These are phyloP conservation scores for Oropetium thomaeum DNA, from an alignment of 176 grass and related monocot species.

Conservation along the genomic window DNA sequence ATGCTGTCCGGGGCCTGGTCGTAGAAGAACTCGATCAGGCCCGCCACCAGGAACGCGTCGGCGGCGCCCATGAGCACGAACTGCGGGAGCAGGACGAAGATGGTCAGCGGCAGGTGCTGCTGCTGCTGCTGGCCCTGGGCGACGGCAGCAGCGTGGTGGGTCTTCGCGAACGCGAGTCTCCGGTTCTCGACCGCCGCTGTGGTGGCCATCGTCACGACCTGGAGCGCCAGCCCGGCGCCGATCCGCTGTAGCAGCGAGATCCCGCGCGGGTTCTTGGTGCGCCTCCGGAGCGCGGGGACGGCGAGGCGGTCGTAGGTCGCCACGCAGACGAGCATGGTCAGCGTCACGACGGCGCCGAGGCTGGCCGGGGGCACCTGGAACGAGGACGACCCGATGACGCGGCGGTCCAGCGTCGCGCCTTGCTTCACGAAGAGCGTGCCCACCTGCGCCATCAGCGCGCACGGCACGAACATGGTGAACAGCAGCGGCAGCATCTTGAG, in stretches of 20 bases:
- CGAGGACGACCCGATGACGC: conserved; percentile 40
- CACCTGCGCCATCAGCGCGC: conserved; percentile 61
- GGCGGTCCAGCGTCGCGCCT: conserved; percentile 60
- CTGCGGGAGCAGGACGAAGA: conserved; percentile 81
- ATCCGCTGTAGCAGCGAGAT: conserved; percentile 83
- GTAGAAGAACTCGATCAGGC: conserved; percentile 78
- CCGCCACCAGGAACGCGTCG: conserved; percentile 60
- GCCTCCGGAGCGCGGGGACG: conserved; percentile 33
- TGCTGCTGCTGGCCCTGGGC: background rate
- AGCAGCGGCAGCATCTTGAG: conserved; percentile 59
- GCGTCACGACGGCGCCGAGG: conserved; percentile 52
- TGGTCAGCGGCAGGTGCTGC: conserved; percentile 36
- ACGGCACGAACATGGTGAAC: conserved; percentile 57
- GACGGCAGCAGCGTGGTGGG: conserved; percentile 15
- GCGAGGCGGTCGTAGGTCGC: conserved; percentile 59
- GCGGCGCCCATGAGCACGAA: conserved; percentile 76
- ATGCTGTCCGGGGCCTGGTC: conserved; percentile 90
- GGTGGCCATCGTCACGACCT: conserved; percentile 51
- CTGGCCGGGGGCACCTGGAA: conserved; percentile 66
- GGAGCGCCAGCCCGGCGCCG: conserved; percentile 55
- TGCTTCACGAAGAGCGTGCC: conserved; percentile 80
- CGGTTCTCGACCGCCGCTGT: conserved; percentile 43
- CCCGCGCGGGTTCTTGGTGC: conserved; percentile 76
- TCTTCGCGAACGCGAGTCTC: conserved; percentile 47
- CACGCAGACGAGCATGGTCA: conserved; percentile 65